Conservation (phyloP, 1,139 yeast species). For the Lodderomyces metapsilosis region DNA sequence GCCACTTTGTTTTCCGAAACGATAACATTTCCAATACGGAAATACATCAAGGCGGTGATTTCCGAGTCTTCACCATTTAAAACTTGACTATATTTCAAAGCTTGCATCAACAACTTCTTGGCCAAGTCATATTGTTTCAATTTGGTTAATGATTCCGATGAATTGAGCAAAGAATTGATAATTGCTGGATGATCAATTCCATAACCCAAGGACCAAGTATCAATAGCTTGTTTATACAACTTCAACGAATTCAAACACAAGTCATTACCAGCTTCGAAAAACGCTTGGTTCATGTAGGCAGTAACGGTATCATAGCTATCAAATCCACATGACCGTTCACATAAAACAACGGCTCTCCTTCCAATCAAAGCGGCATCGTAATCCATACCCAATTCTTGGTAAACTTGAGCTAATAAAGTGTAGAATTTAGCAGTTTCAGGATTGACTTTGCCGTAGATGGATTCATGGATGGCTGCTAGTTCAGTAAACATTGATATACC, state of each 20-base stretch:
- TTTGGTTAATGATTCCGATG: constrained; percentile 60
- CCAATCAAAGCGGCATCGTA: constrained; percentile 66
- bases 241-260: constrained; percentile 62
- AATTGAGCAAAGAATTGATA: constrained; percentile 62
- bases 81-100: constrained; percentile 45
- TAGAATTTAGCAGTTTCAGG: constrained; percentile 75
- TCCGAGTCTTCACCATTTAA: constrained; percentile 57
- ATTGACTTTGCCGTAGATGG: constrained; percentile 79
- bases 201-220: constrained; percentile 53
- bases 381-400: constrained; percentile 58
- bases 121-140: constrained; percentile 40
- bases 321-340: constrained; percentile 78
- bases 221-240: constrained; percentile 59
- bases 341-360: constrained; percentile 68
- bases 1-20: constrained; percentile 52
- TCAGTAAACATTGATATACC: constrained; percentile 65
- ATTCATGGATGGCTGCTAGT: constrained; percentile 72
- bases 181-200: constrained; percentile 69
- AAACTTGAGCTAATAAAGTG: constrained; percentile 62
- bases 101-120: constrained; percentile 44
- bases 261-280: constrained; percentile 62
- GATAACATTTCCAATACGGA: constrained; percentile 66
- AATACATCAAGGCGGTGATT: constrained; percentile 57
- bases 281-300: constrained; percentile 72
- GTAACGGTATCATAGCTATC: constrained; percentile 79